These are phyloP conservation scores for Eimeria mitis DNA, from an alignment of 169 alveolate species.

Conservation along the genomic window DNA sequence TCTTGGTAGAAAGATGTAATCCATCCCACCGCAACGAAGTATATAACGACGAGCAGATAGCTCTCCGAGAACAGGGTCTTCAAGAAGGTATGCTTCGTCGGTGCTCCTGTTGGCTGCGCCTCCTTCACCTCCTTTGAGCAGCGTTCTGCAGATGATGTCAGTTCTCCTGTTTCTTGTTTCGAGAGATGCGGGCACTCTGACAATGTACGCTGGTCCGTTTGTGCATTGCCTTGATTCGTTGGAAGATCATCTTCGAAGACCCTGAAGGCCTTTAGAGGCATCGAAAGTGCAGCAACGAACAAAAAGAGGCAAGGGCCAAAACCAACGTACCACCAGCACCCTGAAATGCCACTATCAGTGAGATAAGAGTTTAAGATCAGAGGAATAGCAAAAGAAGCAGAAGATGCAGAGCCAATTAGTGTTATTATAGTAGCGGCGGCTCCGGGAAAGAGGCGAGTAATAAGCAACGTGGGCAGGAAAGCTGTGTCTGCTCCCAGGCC, in stretches of 20 bases:
- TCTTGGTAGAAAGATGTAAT: slow-evolving; percentile 65
- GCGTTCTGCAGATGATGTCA: neutral
- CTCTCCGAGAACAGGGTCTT: slow-evolving; percentile 43
- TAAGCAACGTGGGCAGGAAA: slow-evolving; percentile 65
- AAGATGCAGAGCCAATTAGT: slow-evolving; percentile 78
- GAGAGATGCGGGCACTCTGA: neutral
- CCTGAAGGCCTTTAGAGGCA: slow-evolving; percentile 53
- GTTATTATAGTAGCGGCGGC: slow-evolving; percentile 64
- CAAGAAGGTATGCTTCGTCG: neutral
- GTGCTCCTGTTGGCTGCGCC: neutral
- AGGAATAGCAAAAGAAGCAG: slow-evolving; percentile 83
- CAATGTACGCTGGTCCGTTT: neutral
- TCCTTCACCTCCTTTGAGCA: neutral
- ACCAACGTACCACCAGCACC: slow-evolving; percentile 59
- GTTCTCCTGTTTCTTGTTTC: slow-evolving; percentile 20
- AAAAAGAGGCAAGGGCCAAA: slow-evolving; percentile 66
- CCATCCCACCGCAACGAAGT: slow-evolving; percentile 77
- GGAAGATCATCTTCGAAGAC: slow-evolving; percentile 56
- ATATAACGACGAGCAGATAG: slow-evolving; percentile 42
- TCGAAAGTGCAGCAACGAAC: slow-evolving; percentile 9
- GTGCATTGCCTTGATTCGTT: neutral
- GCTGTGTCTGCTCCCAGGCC: slow-evolving; percentile 82
- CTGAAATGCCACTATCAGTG: slow-evolving; percentile 42
- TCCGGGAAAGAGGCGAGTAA: slow-evolving; percentile 80
- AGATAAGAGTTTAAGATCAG: slow-evolving; percentile 37